A percentile compares a stretch with the other conserved stretches of the same genome.
phyloP scores from a whole-genome alignment of 139 green algal genomes.

The Coelastrella sp. region DNA sequence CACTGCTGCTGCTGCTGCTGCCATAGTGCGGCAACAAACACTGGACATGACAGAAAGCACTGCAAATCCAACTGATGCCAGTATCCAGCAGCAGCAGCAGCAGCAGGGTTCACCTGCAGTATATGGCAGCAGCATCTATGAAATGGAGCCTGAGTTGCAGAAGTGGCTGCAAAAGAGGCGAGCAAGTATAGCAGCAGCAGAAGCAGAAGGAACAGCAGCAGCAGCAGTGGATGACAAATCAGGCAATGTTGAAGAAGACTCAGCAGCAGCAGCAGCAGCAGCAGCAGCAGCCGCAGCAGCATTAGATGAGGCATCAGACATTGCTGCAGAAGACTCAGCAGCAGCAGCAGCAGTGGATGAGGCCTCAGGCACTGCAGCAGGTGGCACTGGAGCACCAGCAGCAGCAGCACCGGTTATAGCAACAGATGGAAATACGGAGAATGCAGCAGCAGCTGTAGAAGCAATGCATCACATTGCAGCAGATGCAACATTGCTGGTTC shows the following conservation, averaged over 20 bases:
- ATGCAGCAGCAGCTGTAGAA: neutral
- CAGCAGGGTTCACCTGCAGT: neutral
- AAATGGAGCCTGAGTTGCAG: neutral
- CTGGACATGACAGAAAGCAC: neutral
- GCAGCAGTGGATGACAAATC: neutral
- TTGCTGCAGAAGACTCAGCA: neutral
- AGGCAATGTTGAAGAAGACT: constrained; percentile 4
- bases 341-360: neutral
- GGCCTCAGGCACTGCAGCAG: neutral
- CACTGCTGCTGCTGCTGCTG: neutral
- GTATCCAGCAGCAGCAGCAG: neutral
- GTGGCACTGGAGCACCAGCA: constrained; percentile 9
- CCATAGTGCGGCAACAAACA: neutral
- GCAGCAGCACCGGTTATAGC: neutral
- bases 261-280: neutral
- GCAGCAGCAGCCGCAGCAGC: neutral
- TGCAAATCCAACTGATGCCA: neutral
- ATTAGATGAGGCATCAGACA: neutral
- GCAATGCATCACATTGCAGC: neutral
- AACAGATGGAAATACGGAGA: neutral
- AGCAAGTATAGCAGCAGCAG: neutral
- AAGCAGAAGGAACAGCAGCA: neutral
- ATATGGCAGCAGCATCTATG: neutral
- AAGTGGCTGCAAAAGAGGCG: neutral
- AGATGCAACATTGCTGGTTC: too few relatives aligned